Evolutionary conservation across 2,329 filamentous ascomycete species (phyloP), one percentile per base, ranked within the genome.

Genomic region (Arthrobotrys musiformis): DNA sequence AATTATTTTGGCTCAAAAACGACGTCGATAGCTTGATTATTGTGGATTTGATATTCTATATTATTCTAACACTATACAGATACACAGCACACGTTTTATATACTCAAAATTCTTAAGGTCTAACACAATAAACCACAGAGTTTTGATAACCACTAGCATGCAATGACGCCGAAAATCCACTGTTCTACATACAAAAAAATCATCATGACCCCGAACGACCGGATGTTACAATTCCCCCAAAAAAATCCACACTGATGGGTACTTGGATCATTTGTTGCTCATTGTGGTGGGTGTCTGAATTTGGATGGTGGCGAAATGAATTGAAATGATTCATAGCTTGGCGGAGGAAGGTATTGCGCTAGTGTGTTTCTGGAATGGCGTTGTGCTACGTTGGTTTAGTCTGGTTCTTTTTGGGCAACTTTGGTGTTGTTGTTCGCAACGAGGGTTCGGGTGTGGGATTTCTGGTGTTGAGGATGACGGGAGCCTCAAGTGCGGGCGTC

Each of bases 301-400:
- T n/a, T 15, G 58, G 64, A 30, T 76, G 72, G 64, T 63, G 44
- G 72, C 58, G 33, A 42, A 69, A 76, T 76, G 72, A 70, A 48
- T 46, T 28, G 58, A 48, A 66, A 76, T 76, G 72, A 76, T 64
- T 76, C 72, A 76, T 76, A 70, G 72, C 72, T 76, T 76, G 72
- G 72, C 54, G n/a, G n/a, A 33, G 15, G 0, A 40, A 44, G 48
- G 24, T n/a, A 8, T 30, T 13, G 19, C n/a, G 33, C 58, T 56
- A 48, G 58, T 6, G 1, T 19, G 7, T 0, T 19, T 58, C 17
- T 11, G 56, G 42, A 8, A 48, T 48, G 11, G 46, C 24, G 58
- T 37, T 63, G 68, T 72, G 60, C 37, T 58, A 72, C 68, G 26
- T 50, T 28, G n/a, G 22, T 11, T 11, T 40, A 13, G 37, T 40